Evolutionary conservation across 192 early-diverging fungal species (phyloP), one percentile per base, ranked within the genome.

Genomic region (Irineochytrium annulatum): DNA sequence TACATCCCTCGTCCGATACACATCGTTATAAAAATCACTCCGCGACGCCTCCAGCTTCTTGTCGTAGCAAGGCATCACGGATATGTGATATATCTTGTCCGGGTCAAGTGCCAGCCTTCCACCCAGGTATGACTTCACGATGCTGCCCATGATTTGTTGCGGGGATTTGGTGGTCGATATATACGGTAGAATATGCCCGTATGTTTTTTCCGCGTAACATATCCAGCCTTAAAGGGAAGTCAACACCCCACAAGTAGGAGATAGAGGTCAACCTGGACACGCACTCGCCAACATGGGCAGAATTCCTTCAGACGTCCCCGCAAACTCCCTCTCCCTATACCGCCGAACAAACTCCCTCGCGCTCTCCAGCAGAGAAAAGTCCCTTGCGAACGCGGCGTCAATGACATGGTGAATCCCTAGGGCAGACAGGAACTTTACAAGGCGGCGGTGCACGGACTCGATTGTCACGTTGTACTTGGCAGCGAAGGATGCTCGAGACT

Each of bases 191-290:
- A 94, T 79, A 63, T 88, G 84, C 16, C 81, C 85, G 59, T 99
- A 95, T 0, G 97, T 97, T 74, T 97, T 99, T 75, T 99, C 97
- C 13, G 93, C 93, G 60, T 99, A 99, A 74, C 97, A 99, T 26
- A 99, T 91, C 94, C 94, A 99, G 14, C 95, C 93, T 46, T 14
- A 20, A 37, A 13, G 11, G 14, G 16, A 28, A 32, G 11, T 27
- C 6, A 2, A 0, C 35, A 20, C 13, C 17, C 16, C 54, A 49
- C 8, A 16, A 14, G 49, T 17, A 52, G 17, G 16, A 52, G 49
- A 27, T 2, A 27, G 1, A 52, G 28, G 49, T 16, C 1, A 33
- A 68, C 77, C 82, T 56, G 82, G 82, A 53, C 82, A 84, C 4
- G 82, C 69, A 27, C 67, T 70, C 1, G 79, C 73, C 11, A 84